Evolutionary conservation across 306 rosid species (phyloP).

Genomic region (Leucaena leucocephala): DNA sequence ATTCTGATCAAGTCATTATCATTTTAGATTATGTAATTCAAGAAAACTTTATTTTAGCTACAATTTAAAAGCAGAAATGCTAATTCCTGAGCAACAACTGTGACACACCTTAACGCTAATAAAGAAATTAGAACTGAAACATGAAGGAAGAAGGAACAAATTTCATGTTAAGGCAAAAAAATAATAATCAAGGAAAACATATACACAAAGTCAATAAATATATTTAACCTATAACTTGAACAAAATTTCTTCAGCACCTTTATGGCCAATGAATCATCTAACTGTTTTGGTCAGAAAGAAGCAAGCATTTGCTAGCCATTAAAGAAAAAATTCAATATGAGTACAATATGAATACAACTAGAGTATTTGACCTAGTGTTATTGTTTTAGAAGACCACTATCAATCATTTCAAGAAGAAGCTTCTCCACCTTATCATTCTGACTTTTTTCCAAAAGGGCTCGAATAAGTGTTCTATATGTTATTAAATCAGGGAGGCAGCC

Average conservation of each 20-base stretch:
- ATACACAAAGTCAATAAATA: background rate
- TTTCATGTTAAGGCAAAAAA: background rate
- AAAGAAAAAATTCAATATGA: background rate
- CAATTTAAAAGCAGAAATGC: background rate
- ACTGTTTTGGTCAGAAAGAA: background rate
- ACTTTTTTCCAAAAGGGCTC: background rate
- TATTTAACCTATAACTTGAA: background rate
- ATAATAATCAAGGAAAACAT: background rate
- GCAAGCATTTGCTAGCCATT: background rate
- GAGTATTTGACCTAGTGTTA: conserved; percentile 1
- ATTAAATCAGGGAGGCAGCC: conserved; percentile 1
- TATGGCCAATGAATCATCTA: background rate
- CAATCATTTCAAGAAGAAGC: conserved; percentile 2
- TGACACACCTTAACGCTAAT: background rate
- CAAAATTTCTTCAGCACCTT: background rate
- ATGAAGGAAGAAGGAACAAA: conserved; percentile 3
- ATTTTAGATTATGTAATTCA: background rate
- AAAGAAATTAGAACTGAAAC: background rate
- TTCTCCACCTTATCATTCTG: background rate
- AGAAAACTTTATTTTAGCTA: background rate
- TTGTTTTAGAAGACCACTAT: background rate
- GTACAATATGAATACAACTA: background rate
- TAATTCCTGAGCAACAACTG: background rate
- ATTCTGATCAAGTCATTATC: background rate
- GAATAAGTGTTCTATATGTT: conserved; percentile 6